Evolutionary conservation across 441 rosid species (phyloP), one percentile per base, ranked within the genome.

Genomic region (Viola pubescens): DNA sequence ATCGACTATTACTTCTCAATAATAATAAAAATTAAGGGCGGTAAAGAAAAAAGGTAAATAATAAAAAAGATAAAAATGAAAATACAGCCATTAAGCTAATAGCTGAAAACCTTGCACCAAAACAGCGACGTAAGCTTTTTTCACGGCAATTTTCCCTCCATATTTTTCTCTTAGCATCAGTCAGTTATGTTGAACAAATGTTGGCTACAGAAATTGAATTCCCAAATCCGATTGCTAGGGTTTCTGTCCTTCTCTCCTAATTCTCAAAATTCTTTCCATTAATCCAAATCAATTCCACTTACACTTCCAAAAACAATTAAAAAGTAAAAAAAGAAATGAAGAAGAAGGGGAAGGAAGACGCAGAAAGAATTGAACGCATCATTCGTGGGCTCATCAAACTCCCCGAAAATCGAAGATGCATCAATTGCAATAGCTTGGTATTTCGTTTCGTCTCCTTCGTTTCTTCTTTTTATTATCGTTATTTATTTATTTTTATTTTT

Each of bases 341-440:
- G 52, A 84, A 70, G 59, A 84, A 70, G 59, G 77, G 64, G 59
- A 66, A 63, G 58, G 87, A 82, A 73, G 97, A 87, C 65, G 92
- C 82, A 4, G 92, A 89, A n/a, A 82, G 78, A 60, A 66, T 76
- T 14, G 98, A 87, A 66, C 81, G 70, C 78, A 77, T 77, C 49
- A 75, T 92, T 54, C 86, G 96, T 0, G 72, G 77, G 65, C 85
- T 92, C 65, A 64, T 83, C 69, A 87, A 82, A 64, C 91, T 83
- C 62, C 81, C 94, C 0, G 89, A 83, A 76, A 92, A 92, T 66
- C 75, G 87, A 19, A 76, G 87, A 60, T 92, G 97, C 66, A 82
- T 92, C 72, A 92, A 84, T 61, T 92, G 98, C 85, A 82, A 84
- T 38, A 73, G 74, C 51, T 66, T 92, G 90, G 98, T 89, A 81